Evolutionary conservation across 805 yeast species (phyloP), one percentile per base, ranked within the genome.

Genomic region (Naumovozyma dairenensis): DNA sequence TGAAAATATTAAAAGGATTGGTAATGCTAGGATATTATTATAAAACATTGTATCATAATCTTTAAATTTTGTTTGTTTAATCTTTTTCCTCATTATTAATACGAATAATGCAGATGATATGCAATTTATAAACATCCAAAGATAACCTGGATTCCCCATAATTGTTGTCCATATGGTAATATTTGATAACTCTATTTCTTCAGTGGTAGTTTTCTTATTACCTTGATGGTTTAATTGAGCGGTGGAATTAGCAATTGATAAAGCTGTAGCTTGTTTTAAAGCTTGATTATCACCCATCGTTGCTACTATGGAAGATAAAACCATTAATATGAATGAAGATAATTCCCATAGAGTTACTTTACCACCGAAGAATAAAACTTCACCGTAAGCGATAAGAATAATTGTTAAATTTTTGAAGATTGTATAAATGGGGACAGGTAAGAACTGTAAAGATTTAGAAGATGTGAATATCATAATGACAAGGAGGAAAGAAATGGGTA

Each of bases 11-110:
- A 84, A 62, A 48, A 87, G 69, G 43, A 86, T 79, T 45, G 96
- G 96, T 50, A 86, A 76, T 21, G 94, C 81, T 49, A 87, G 71
- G 57, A 86, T 69, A 65, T 87, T 87, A 74, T 87, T 87, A 77
- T 85, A 87, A 69, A 74, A 87, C 94, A 85, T 86, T 62, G 96
- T 84, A 64, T 85, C 94, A 50, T 82, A 79, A 64, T 85, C 94
- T 66, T 81, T 82, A 71, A 87, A 87, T 52, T 84, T 83, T 55
- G 94, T 82, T 58, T 81, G 71, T 78, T 86, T 85, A 55, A 87
- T 86, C 69, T 95, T 80, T 72, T 84, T 86, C 72, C 95, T 81
- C 93, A 87, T 78, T 66, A 77, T 70, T 44, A 87, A 69, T 22
- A 87, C 96, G 57, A 84, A 87, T 3, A 89, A 70, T 30, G 96